These are phyloP conservation scores for Leccinum sublutescens DNA, from an alignment of 768 basidiomycete species.

Conservation along the genomic window DNA sequence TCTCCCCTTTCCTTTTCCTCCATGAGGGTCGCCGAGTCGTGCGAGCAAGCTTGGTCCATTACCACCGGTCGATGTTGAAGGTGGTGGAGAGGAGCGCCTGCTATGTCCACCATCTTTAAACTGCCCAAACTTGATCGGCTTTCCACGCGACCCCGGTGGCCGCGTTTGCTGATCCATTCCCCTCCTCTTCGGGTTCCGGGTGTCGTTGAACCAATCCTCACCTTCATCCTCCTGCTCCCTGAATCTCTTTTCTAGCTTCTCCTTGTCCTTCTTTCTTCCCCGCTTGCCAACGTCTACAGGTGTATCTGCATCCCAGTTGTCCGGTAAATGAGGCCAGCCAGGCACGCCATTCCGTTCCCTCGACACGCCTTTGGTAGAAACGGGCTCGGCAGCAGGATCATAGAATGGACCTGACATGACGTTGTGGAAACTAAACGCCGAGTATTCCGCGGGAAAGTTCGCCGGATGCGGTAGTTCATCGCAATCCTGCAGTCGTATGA, in stretches of 20 bases:
- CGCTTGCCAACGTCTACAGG: conserved; percentile 66
- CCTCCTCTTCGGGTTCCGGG: conserved; percentile 32
- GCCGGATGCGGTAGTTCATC: conserved; percentile 39
- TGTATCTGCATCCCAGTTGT: conserved; percentile 45
- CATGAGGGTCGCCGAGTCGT: conserved; percentile 25
- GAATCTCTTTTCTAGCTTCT: conserved; percentile 51
- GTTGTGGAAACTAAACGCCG: conserved; percentile 68
- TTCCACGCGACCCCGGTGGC: conserved; percentile 19
- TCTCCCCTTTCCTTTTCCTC: conserved; percentile 6
- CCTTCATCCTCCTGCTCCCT: conserved; percentile 56
- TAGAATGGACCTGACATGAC: conserved; percentile 65
- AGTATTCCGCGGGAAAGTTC: conserved; percentile 50
- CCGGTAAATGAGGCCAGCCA: conserved; percentile 33
- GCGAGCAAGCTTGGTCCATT: conserved; percentile 34
- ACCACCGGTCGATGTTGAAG: conserved; percentile 19
- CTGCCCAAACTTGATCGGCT: conserved; percentile 38
- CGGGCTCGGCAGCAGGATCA: conserved; percentile 38
- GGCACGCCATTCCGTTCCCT: conserved; percentile 35
- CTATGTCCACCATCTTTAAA: conserved; percentile 31
- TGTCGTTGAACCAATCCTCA: conserved; percentile 62
- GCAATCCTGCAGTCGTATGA: conserved; percentile 53
- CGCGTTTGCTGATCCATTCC: conserved; percentile 17
- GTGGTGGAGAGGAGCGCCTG: conserved; percentile 20
- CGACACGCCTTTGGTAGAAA: conserved; percentile 33
- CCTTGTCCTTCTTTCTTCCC: conserved; percentile 59